Conservation (phyloP, 2,329 filamentous ascomycete genomes). For the Paracoccidioides lutzii region DNA sequence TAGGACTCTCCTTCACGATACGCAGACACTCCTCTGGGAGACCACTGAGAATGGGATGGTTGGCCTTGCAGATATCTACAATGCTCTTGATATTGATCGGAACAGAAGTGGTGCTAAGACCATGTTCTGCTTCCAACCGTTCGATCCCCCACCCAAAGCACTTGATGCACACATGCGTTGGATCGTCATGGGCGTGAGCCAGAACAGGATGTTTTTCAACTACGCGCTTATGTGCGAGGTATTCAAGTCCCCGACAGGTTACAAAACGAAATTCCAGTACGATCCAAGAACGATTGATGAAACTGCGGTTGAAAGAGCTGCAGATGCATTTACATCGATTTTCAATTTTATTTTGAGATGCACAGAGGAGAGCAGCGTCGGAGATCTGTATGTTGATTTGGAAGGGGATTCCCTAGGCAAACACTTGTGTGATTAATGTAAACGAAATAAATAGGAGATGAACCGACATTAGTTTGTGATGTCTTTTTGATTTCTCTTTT, state of each 20-base stretch:
- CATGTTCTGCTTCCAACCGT: slow-evolving; percentile 24
- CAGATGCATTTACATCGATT: not conserved
- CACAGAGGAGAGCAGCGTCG: not conserved
- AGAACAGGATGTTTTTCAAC: not conserved
- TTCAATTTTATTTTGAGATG: not conserved
- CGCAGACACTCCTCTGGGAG: slow-evolving; percentile 19
- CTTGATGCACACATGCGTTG: not conserved
- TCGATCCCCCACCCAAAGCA: slow-evolving; percentile 15
- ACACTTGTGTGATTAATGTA: too few species aligned
- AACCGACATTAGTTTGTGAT: too few species aligned
- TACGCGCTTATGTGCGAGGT: not conserved
- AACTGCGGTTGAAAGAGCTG: not conserved
- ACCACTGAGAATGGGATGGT: slow-evolving; percentile 19
- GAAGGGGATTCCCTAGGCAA: not conserved
- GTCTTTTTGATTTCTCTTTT: too few species aligned
- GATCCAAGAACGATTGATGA: not conserved
- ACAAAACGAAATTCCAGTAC: not conserved
- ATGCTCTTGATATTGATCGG: slow-evolving; percentile 10
- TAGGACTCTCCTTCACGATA: slow-evolving; percentile 12
- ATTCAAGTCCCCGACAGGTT: not conserved
- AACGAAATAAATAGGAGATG: not conserved
- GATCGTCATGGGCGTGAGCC: not conserved
- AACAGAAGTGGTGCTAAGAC: slow-evolving; percentile 9
- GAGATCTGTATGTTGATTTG: not conserved
- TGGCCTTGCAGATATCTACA: slow-evolving; percentile 19